Evolutionary conservation across 2,329 filamentous ascomycete genomes (phyloP).

Genomic region (Phyllosticta ampelicida): DNA sequence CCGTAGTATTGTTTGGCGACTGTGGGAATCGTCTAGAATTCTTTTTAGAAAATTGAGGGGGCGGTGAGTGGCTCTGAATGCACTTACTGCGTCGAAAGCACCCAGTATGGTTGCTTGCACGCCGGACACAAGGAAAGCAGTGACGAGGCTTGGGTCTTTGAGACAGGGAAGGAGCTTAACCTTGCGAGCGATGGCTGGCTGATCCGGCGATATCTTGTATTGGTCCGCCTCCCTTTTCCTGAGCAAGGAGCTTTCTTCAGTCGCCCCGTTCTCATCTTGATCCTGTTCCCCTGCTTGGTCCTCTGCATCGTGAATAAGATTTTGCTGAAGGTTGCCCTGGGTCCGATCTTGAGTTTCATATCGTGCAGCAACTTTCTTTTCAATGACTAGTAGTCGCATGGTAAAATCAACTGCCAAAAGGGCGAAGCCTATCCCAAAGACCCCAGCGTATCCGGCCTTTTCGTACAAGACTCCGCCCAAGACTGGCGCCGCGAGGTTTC

Average conservation of each 20-base stretch:
- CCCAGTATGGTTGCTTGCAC: constrained; percentile 34
- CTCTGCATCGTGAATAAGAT: background rate
- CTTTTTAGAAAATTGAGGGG: background rate
- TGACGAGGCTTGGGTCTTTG: constrained; percentile 22
- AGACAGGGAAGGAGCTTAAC: constrained; percentile 40
- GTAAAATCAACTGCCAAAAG: constrained; percentile 48
- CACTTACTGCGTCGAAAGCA: constrained; percentile 31
- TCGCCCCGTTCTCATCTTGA: background rate
- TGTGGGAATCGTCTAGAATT: constrained; percentile 31
- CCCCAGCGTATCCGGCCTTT: constrained; percentile 46
- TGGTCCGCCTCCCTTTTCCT: constrained; percentile 5
- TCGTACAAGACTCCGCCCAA: constrained; percentile 51
- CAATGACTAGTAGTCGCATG: constrained; percentile 50
- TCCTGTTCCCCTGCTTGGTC: background rate
- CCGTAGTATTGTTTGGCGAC: constrained; percentile 32
- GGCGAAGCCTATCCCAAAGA: constrained; percentile 47
- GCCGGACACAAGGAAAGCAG: constrained; percentile 28
- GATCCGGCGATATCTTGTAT: constrained; percentile 3
- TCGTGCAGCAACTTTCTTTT: constrained; percentile 45
- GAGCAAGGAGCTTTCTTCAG: constrained; percentile 2
- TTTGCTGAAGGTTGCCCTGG: background rate
- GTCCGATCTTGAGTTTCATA: constrained; percentile 5
- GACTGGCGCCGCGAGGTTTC: constrained; percentile 46
- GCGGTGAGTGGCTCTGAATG: background rate
- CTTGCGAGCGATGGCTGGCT: constrained; percentile 1